phyloP scores from a whole-genome alignment of 106 monocot genomes.

The Alisma plantagoaquatica region DNA sequence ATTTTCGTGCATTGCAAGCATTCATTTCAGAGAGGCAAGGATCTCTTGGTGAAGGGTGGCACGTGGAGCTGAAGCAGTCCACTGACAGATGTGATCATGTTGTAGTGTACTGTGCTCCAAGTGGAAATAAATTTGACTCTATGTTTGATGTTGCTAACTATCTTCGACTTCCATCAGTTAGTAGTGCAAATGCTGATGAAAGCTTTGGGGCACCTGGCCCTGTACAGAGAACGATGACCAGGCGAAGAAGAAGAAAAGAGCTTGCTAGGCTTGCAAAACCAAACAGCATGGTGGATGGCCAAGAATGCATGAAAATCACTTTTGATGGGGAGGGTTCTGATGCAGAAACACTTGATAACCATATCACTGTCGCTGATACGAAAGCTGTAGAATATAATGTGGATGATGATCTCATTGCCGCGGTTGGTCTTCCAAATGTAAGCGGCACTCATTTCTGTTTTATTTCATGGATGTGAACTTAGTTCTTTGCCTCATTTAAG shows the following conservation, averaged over 20 bases:
- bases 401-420: neutral
- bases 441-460: slow-evolving; percentile 5
- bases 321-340: slow-evolving; percentile 17
- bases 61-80: slow-evolving; percentile 39
- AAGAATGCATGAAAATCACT: slow-evolving; percentile 16
- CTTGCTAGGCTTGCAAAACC: slow-evolving; percentile 31
- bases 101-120: slow-evolving; percentile 48
- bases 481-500: neutral
- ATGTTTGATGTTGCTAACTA: slow-evolving; percentile 62
- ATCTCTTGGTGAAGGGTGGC: slow-evolving; percentile 49
- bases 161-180: slow-evolving; percentile 33
- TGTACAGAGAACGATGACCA: slow-evolving; percentile 28
- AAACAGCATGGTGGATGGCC: slow-evolving; percentile 23
- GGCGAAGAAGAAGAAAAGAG: slow-evolving; percentile 47
- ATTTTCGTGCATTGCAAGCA: slow-evolving; percentile 32
- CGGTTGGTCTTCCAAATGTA: slow-evolving; percentile 28
- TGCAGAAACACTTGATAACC: slow-evolving; percentile 10
- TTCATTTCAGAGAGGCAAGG: slow-evolving; percentile 47
- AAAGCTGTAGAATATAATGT: neutral
- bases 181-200: slow-evolving; percentile 33
- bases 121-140: slow-evolving; percentile 76
- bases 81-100: slow-evolving; percentile 17
- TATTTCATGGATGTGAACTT: neutral
- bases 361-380: slow-evolving; percentile 13
- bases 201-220: slow-evolving; percentile 27